These are phyloP conservation scores for Flaveria robusta DNA, from an alignment of 129 eudicot genomes.

Conservation along the genomic window DNA sequence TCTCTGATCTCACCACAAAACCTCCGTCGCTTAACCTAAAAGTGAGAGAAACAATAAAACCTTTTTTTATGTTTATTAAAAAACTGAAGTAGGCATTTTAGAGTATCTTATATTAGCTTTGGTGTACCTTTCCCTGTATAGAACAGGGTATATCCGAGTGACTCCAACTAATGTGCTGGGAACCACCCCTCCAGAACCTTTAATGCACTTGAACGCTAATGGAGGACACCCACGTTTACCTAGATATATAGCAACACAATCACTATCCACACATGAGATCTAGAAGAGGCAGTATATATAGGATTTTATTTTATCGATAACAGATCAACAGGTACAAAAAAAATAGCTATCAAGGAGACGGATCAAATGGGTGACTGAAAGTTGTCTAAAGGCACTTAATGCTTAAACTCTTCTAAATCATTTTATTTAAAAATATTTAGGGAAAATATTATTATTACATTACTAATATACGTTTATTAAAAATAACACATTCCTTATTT, in stretches of 20 bases:
- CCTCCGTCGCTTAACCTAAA: conserved; percentile 68
- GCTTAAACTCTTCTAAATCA: background rate
- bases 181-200: conserved; percentile 74
- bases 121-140: conserved; percentile 81
- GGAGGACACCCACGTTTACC: conserved; percentile 73
- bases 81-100: background rate
- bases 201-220: conserved; percentile 84
- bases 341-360: background rate
- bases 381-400: background rate
- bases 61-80: background rate
- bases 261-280: conserved; percentile 5
- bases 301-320: background rate
- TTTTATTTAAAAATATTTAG: background rate
- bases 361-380: background rate
- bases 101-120: conserved; percentile 2
- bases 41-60: conserved; percentile 16
- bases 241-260: conserved; percentile 21
- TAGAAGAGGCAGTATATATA: background rate
- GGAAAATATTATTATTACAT: background rate
- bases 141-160: conserved; percentile 79
- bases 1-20: conserved; percentile 78
- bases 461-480: background rate
- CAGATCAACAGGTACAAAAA: background rate
- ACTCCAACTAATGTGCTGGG: conserved; percentile 80
- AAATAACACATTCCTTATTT: background rate